Evolutionary conservation across 2,329 filamentous ascomycete genomes (phyloP).

Genomic region (Leptosphaerulina australis): DNA sequence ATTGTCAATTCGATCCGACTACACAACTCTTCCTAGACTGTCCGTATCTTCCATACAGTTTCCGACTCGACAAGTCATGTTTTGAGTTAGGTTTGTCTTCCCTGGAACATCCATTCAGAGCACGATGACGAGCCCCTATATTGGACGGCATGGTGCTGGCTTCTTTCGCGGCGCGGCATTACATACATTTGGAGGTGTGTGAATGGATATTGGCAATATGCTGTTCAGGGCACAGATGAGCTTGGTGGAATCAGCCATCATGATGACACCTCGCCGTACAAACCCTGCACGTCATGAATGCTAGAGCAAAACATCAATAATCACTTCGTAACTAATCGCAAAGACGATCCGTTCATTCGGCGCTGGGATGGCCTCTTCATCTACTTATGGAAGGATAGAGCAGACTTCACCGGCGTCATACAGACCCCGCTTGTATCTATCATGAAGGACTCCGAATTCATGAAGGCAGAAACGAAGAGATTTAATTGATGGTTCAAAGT

Average conservation of each 20-base stretch:
- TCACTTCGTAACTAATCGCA: constrained; percentile 53
- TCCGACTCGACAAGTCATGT: no score
- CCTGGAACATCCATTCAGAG: constrained; percentile 23
- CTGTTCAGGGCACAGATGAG: constrained; percentile 48
- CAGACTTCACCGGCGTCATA: constrained; percentile 26
- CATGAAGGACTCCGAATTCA: constrained; percentile 32
- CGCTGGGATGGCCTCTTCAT: constrained; percentile 46
- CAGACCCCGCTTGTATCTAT: constrained; percentile 34
- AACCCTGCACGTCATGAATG: constrained; percentile 38
- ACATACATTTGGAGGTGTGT: constrained; percentile 49
- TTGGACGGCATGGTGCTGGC: constrained; percentile 56
- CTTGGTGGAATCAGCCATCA: constrained; percentile 50
- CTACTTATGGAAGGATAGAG: constrained; percentile 33
- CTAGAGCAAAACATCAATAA: constrained; percentile 46
- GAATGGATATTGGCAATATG: constrained; percentile 52
- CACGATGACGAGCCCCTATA: constrained; percentile 54
- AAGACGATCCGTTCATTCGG: constrained; percentile 53
- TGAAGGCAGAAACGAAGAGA: constrained; percentile 26
- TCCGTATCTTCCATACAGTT: no score
- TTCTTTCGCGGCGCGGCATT: constrained; percentile 54
- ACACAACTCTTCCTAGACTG: no score
- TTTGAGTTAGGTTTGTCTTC: no score
- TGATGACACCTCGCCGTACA: constrained; percentile 46
- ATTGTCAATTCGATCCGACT: no score
- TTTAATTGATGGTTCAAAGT: constrained; percentile 46